Evolutionary conservation across 306 rosid genomes (phyloP).

Genomic region (Cyclanthera cordifolia): DNA sequence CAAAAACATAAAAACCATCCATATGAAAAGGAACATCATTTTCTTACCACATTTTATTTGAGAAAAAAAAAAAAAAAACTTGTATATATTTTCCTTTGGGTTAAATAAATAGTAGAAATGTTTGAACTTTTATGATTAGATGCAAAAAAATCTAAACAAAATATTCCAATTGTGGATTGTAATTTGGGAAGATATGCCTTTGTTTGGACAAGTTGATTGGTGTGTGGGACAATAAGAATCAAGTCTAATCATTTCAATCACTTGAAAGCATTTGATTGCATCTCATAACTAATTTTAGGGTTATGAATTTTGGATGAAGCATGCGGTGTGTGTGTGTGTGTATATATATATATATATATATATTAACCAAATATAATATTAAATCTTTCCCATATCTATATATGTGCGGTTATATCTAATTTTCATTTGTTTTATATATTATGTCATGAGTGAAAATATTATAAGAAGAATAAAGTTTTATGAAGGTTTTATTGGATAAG

Average conservation of each 20-base stretch:
- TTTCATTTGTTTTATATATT: too few relatives aligned
- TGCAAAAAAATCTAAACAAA: slow-evolving; percentile 4
- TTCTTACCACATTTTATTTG: not conserved
- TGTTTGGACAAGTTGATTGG: slow-evolving; percentile 23
- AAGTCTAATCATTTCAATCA: slow-evolving; percentile 25
- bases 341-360: too few relatives aligned
- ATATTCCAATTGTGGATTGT: slow-evolving; percentile 4
- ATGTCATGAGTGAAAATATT: not conserved
- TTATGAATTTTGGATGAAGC: not conserved
- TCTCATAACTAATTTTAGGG: not conserved
- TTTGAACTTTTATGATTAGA: not conserved
- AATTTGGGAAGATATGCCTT: slow-evolving; percentile 13
- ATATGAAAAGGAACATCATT: slow-evolving; percentile 2
- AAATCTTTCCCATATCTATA: not conserved
- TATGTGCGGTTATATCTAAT: not conserved
- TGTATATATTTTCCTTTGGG: not conserved
- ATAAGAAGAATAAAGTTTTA: too few relatives aligned
- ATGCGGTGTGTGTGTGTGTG: not conserved
- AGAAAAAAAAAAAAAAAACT: not conserved
- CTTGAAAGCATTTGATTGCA: not conserved
- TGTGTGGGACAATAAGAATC: slow-evolving; percentile 24
- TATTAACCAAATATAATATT: too few relatives aligned
- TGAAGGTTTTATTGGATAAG: too few relatives aligned
- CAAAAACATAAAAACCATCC: not conserved
- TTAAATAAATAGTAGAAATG: not conserved